phyloP scores from a whole-genome alignment of 345 rosid genomes.

The Eucalyptus grandis region DNA sequence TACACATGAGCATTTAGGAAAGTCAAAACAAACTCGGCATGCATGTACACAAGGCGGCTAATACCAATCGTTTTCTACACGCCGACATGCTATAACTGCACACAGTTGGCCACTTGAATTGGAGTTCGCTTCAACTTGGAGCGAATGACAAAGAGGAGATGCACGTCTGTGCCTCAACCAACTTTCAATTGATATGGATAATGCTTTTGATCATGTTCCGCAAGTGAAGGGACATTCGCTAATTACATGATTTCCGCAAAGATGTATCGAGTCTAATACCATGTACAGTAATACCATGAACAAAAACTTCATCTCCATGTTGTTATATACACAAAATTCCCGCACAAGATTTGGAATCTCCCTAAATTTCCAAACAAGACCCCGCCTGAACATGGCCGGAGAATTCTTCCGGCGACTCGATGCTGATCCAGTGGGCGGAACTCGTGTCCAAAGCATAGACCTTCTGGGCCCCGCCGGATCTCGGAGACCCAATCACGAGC shows the following conservation, averaged over 20 bases:
- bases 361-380: neutral
- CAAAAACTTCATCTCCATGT: neutral
- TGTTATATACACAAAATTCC: neutral
- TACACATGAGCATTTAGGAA: neutral
- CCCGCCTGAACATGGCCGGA: neutral
- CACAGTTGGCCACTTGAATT: neutral
- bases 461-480: slow-evolving; percentile 17
- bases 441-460: slow-evolving; percentile 12
- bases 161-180: neutral
- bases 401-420: neutral
- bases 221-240: neutral
- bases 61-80: neutral
- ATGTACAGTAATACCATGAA: neutral
- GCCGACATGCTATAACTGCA: neutral
- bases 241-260: neutral
- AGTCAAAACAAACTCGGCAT: neutral
- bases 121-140: neutral
- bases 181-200: neutral
- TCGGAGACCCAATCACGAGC: slow-evolving; percentile 42
- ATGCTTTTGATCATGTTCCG: too few species aligned
- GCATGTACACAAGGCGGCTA: neutral
- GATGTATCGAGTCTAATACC: neutral
- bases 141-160: neutral
- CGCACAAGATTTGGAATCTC: neutral
- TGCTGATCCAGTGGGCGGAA: neutral